Conservation (phyloP, 495 filamentous ascomycete genomes). For the Neurospora sp. region DNA sequence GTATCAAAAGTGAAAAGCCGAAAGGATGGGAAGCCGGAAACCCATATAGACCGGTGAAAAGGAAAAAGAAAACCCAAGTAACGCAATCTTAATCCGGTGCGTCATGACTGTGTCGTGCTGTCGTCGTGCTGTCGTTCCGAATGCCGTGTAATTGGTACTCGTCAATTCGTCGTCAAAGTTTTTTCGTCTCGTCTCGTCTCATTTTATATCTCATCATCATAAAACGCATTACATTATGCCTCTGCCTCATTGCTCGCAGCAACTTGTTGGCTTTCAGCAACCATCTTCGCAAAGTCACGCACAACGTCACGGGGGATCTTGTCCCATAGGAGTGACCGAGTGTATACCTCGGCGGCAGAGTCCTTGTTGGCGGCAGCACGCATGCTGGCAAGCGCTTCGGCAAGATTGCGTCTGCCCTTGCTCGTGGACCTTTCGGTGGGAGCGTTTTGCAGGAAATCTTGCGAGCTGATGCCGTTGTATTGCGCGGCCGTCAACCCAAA, state of each 20-base stretch:
- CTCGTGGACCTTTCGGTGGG: conserved; percentile 37
- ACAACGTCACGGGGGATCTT: conserved; percentile 87
- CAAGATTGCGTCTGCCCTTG: conserved; percentile 60
- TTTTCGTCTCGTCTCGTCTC: conserved; percentile 1
- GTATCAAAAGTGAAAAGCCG: conserved; percentile 12
- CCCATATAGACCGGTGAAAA: conserved; percentile 12
- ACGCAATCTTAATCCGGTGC: neutral
- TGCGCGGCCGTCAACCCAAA: conserved; percentile 79
- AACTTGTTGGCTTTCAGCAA: conserved; percentile 45
- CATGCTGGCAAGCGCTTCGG: conserved; percentile 74
- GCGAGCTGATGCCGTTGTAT: conserved; percentile 76
- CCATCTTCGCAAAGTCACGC: conserved; percentile 82
- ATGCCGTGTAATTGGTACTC: neutral
- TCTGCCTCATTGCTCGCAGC: conserved; percentile 25
- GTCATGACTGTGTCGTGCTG: neutral
- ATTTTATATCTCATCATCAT: conserved; percentile 3
- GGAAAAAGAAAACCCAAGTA: conserved; percentile 20
- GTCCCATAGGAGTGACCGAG: conserved; percentile 87
- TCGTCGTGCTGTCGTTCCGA: neutral
- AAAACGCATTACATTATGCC: conserved; percentile 19
- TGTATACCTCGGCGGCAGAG: conserved; percentile 78
- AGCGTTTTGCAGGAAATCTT: conserved; percentile 49
- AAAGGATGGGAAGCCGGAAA: conserved; percentile 7
- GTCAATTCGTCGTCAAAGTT: neutral
- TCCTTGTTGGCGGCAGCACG: conserved; percentile 50